phyloP scores from a whole-genome alignment of 768 basidiomycete genomes.

The Boletus sp. region DNA sequence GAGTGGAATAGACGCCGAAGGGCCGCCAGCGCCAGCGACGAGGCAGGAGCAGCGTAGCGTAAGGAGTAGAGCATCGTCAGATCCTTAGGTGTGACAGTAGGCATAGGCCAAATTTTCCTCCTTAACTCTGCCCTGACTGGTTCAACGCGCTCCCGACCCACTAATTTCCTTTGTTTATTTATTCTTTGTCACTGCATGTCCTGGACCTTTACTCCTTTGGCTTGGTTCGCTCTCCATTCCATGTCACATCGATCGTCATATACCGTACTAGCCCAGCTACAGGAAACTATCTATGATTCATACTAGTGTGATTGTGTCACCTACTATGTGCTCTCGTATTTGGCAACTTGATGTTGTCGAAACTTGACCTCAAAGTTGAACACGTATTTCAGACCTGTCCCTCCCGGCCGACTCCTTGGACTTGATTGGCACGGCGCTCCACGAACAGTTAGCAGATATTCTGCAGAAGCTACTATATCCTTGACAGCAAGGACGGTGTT shows the following conservation, averaged over 20 bases:
- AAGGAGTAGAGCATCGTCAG: no score
- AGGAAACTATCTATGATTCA: no score
- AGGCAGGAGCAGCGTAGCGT: no score
- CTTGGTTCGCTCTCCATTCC: not conserved
- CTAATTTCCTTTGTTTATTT: slow-evolving; percentile 1
- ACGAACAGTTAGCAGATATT: not conserved
- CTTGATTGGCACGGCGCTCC: not conserved
- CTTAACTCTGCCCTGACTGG: no score
- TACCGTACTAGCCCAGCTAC: no score
- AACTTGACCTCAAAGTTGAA: not conserved
- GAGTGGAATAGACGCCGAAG: no score
- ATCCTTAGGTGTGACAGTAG: no score
- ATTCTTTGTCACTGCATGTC: slow-evolving; percentile 5
- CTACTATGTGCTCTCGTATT: not conserved
- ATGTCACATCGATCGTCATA: not conserved
- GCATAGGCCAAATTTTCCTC: no score
- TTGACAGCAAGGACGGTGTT: not conserved
- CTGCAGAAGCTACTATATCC: not conserved
- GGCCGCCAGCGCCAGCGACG: no score
- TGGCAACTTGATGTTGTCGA: slow-evolving; percentile 12
- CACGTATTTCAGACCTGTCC: not conserved
- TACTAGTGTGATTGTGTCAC: not conserved
- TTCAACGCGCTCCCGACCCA: not conserved
- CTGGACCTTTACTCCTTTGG: slow-evolving; percentile 13
- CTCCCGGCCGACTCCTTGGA: no score